These are phyloP conservation scores for Botrytis squamosa DNA, from an alignment of 2,329 filamentous ascomycete genomes.

Conservation along the genomic window DNA sequence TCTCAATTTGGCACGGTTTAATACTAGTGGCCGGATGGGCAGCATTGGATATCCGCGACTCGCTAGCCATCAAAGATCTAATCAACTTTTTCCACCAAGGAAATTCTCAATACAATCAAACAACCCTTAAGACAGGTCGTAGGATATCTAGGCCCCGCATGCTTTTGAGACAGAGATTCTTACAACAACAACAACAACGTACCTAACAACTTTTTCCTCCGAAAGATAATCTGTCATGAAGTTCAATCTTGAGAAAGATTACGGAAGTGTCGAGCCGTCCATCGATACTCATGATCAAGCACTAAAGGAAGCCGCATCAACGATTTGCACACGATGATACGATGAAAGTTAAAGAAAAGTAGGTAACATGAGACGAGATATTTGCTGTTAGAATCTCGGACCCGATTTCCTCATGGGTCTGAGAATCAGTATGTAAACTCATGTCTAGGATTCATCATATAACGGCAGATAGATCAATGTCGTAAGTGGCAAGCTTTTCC, in stretches of 20 bases:
- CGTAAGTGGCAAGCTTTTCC: not conserved
- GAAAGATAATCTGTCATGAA: not conserved
- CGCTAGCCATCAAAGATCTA: not conserved
- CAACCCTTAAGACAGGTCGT: not conserved
- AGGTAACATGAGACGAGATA: too few relatives aligned
- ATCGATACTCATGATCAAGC: not conserved
- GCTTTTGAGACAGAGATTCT: not conserved
- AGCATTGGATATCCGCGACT: not conserved
- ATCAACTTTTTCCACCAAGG: not conserved
- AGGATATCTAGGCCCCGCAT: not conserved
- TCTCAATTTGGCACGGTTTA: not conserved
- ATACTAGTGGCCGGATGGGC: not conserved
- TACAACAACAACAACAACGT: not conserved
- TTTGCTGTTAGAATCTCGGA: not conserved
- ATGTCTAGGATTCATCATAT: not conserved
- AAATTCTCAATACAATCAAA: not conserved
- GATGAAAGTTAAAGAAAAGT: not conserved
- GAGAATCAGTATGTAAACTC: not conserved
- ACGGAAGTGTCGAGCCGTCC: not conserved
- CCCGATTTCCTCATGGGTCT: not conserved
- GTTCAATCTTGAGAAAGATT: not conserved
- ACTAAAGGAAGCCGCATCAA: not conserved
- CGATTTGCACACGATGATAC: not conserved
- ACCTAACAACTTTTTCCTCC: not conserved
- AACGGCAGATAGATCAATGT: not conserved